Conservation (phyloP, 148 eudicot genomes). For the Rhododendron henanense region DNA sequence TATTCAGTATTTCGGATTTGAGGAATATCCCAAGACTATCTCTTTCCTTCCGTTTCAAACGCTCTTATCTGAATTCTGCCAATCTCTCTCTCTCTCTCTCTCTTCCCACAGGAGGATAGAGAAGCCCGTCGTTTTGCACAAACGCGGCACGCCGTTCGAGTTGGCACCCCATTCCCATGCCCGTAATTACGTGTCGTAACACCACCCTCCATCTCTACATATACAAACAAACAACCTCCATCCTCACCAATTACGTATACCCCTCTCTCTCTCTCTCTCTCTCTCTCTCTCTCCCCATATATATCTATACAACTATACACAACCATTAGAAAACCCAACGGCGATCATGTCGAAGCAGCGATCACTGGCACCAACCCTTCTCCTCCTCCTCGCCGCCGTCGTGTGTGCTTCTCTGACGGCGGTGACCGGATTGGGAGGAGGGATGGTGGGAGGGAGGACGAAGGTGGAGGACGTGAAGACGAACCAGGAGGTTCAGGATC, state of each 20-base stretch:
- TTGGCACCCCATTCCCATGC: conserved; percentile 6
- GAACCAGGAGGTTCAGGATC: conserved; percentile 52
- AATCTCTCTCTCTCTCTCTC: background rate
- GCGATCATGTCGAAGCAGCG: background rate
- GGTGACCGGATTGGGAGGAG: conserved; percentile 12
- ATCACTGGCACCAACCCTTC: background rate
- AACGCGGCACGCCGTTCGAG: conserved; percentile 35
- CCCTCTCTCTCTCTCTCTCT: background rate
- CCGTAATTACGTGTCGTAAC: conserved; percentile 22
- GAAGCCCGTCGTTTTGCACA: conserved; percentile 17
- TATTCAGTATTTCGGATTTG: too few relatives aligned
- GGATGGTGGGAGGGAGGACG: conserved; percentile 39
- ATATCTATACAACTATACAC: background rate
- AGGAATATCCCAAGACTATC: background rate
- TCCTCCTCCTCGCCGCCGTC: background rate
- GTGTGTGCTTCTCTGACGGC: background rate
- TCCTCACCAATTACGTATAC: background rate
- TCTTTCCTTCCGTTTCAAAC: too few relatives aligned
- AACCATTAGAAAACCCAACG: background rate
- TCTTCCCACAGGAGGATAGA: background rate
- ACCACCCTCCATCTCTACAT: background rate
- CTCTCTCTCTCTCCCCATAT: background rate
- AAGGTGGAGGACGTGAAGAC: conserved; percentile 40
- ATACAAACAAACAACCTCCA: too few relatives aligned
- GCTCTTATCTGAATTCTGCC: background rate